phyloP scores from a whole-genome alignment of 2,329 filamentous ascomycete genomes.

The Passalora sequoiae region DNA sequence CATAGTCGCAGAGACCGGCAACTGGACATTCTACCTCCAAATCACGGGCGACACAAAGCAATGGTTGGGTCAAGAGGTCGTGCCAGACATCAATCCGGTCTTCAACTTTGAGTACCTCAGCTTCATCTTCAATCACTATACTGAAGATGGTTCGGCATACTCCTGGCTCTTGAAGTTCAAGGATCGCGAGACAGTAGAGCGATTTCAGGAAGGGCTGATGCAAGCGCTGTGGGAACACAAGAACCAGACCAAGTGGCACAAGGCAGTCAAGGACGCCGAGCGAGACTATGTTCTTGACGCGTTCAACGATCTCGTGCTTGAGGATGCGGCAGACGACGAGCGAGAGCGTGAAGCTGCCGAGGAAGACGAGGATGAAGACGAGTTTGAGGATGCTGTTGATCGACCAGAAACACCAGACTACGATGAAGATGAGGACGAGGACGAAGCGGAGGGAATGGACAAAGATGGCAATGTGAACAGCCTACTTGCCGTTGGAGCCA shows the following conservation, averaged over 20 bases:
- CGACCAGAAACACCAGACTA: conserved; percentile 69
- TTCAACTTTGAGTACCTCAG: conserved; percentile 99
- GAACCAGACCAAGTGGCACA: conserved; percentile 90
- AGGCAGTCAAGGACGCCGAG: conserved; percentile 78
- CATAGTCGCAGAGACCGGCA: conserved; percentile 76
- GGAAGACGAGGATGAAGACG: conserved; percentile 50
- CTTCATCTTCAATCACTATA: conserved; percentile 98
- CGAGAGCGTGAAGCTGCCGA: conserved; percentile 53
- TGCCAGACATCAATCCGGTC: conserved; percentile 91
- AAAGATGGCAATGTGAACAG: conserved; percentile 84
- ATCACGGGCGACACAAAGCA: conserved; percentile 69
- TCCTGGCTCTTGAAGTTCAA: conserved; percentile 95
- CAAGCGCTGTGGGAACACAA: conserved; percentile 94
- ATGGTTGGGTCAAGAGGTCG: conserved; percentile 80
- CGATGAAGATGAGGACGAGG: conserved; percentile 67
- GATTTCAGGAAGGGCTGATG: conserved; percentile 90
- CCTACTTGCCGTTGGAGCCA: conserved; percentile 91
- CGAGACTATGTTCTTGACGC: conserved; percentile 92
- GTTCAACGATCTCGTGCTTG: conserved; percentile 90
- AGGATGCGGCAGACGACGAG: conserved; percentile 61
- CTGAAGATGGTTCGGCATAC: conserved; percentile 79
- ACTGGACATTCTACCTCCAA: conserved; percentile 95
- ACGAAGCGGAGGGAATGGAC: conserved; percentile 66
- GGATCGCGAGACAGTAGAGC: conserved; percentile 71
- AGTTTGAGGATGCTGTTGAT: conserved; percentile 59